Base-by-base conservation (phyloP, 192 early-diverging fungal species). In the Coemansia sp. region DNA sequence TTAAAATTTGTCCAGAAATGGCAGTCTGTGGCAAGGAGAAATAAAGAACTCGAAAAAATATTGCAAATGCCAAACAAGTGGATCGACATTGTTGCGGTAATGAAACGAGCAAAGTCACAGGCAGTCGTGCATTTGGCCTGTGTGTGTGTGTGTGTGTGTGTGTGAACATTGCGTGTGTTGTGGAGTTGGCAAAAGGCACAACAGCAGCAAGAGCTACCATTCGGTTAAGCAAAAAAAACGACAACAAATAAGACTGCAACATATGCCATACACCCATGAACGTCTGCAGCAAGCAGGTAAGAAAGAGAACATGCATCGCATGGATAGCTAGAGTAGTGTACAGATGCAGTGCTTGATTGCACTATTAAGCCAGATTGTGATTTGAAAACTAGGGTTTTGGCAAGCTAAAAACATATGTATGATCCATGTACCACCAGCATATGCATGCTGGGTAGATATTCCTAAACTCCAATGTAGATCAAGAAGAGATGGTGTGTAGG, bases 261-360 rank as follows among this genome's bases (percentile, higher is more conserved):
- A 44, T 44, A 44, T 16, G 12, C 8, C 9, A 44, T 44, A 44
- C 14, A 16, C 14, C 6, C 38, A 44, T 44, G 12, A 14, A 44
- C 38, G 9, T 44, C 14, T 16, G 38, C 38, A 44, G 38, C 38
- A 44, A 44, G 38, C 2, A 44, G 14, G 16, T 44, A 44, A 16
- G 7, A 34, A 34, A 34, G 32, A 34, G 32, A 34, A 34, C 32
- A 34, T 34, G 32, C 32, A 34, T 34, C 5, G 32, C 32, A 34
- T 34, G 7, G 24, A 56, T 65, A 28, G 62, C 49, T 38, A 60
- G 25, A 21, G 56, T 69, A 56, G 44, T 49, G 60, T 34, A 10
- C 32, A 34, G 32, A 34, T 34, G 32, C 32, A 34, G 3, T 7
- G 5, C 32, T 34, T 34, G 7, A 34, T 34, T 34, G 7, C 32